A percentile compares a stretch with the other conserved stretches of the same genome.
Conservation (phyloP, 2,329 filamentous ascomycete genomes). For the Neopestalotiopsis rosae region DNA sequence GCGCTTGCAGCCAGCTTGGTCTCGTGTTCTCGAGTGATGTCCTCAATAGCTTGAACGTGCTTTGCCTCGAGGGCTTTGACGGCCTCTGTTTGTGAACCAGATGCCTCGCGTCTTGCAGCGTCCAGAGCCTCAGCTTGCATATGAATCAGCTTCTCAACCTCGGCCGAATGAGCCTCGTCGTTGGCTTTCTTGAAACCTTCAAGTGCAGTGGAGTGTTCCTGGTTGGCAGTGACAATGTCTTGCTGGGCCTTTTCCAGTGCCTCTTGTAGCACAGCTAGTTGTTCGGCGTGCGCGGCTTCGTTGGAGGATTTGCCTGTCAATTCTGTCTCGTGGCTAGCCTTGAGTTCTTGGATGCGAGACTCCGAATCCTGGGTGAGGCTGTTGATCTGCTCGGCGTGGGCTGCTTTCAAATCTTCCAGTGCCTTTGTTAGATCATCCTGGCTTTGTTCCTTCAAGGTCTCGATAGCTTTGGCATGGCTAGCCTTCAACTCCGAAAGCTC, state of each 20-base stretch:
- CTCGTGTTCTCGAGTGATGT: conserved; percentile 44
- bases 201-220: conserved; percentile 40
- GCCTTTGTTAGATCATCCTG: conserved; percentile 45
- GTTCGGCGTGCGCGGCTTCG: conserved; percentile 27
- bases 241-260: conserved; percentile 33
- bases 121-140: conserved; percentile 52
- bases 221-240: conserved; percentile 40
- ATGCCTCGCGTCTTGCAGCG: conserved; percentile 46
- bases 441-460: conserved; percentile 48
- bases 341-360: conserved; percentile 18
- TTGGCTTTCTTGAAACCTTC: conserved; percentile 47
- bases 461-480: conserved; percentile 57
- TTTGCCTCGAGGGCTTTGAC: conserved; percentile 46
- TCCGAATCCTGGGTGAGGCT: conserved; percentile 45
- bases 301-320: conserved; percentile 31
- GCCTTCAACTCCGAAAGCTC: conserved; percentile 61
- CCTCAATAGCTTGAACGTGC: conserved; percentile 54
- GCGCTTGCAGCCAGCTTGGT: conserved; percentile 33
- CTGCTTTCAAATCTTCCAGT: conserved; percentile 41
- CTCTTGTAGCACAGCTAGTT: conserved; percentile 35
- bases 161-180: conserved; percentile 46
- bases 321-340: conserved; percentile 31
- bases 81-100: conserved; percentile 31
- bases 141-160: conserved; percentile 51
- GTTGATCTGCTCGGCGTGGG: conserved; percentile 49